These are phyloP conservation scores for Meyerozyma athensensis DNA, from an alignment of 1,139 yeast species.

Conservation along the genomic window DNA sequence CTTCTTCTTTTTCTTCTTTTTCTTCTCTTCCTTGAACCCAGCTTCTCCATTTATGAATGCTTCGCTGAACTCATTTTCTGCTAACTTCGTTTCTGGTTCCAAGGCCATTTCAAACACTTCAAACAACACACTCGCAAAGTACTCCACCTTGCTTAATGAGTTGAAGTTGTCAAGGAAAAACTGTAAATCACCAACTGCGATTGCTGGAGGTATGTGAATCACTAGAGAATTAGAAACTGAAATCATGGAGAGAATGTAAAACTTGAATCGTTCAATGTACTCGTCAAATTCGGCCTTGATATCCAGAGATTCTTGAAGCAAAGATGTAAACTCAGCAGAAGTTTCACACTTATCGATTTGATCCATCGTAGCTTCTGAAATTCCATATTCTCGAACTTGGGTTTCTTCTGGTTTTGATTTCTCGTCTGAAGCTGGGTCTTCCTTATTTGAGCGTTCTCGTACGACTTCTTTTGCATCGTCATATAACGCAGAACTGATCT, in stretches of 20 bases:
- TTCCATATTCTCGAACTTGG: not conserved
- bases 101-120: slow-evolving; percentile 19
- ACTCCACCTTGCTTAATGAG: slow-evolving; percentile 28
- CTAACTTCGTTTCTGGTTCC: slow-evolving; percentile 8
- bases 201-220: not conserved
- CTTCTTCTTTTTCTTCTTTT: slow-evolving; percentile 24
- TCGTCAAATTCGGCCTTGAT: not conserved
- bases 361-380: not conserved
- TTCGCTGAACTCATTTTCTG: slow-evolving; percentile 19
- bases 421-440: not conserved
- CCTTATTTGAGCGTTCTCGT: not conserved
- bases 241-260: not conserved
- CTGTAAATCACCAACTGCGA: slow-evolving; percentile 15
- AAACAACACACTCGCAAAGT: slow-evolving; percentile 25
- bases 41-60: slow-evolving; percentile 25
- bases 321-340: not conserved
- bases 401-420: not conserved
- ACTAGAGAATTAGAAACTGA: not conserved
- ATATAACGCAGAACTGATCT: not conserved
- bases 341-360: not conserved
- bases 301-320: not conserved
- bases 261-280: not conserved
- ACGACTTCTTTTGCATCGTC: not conserved
- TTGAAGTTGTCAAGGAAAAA: slow-evolving; percentile 26
- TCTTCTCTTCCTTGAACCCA: slow-evolving; percentile 16